Conservation (phyloP, 106 monocot genomes). For the Xerophyta viscosa region DNA sequence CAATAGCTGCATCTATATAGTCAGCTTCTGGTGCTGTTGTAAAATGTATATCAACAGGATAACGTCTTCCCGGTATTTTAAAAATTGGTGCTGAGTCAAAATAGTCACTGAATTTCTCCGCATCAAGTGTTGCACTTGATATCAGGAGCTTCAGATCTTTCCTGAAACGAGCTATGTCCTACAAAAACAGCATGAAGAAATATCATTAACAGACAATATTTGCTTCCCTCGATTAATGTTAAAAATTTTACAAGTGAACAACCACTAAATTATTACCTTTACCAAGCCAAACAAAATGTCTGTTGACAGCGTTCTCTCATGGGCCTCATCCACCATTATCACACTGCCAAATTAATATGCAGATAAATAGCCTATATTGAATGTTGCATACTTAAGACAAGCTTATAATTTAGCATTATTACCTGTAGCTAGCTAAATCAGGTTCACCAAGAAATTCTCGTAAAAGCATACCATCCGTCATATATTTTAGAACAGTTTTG, state of each 20-base stretch:
- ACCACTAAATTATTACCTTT: constrained; percentile 27
- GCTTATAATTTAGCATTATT: neutral
- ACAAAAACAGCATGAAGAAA: constrained; percentile 2
- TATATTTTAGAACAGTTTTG: constrained; percentile 88
- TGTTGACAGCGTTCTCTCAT: constrained; percentile 83
- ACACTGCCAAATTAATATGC: constrained; percentile 15
- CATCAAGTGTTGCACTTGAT: constrained; percentile 91
- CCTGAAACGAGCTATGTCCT: constrained; percentile 80
- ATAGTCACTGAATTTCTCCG: constrained; percentile 83
- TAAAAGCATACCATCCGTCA: constrained; percentile 92
- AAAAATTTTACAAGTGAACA: neutral
- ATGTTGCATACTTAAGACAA: too few species aligned
- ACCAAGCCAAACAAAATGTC: constrained; percentile 87
- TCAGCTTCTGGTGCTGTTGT: constrained; percentile 77
- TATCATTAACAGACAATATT: neutral
- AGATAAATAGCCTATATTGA: too few species aligned
- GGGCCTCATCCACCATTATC: constrained; percentile 94
- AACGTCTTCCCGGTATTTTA: constrained; percentile 65
- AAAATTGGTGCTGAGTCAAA: constrained; percentile 77
- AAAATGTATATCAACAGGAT: constrained; percentile 76
- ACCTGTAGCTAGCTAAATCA: constrained; percentile 91
- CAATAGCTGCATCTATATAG: constrained; percentile 58
- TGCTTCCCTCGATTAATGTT: neutral
- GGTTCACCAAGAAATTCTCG: constrained; percentile 98
- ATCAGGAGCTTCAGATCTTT: constrained; percentile 80